Base-by-base conservation (phyloP, 805 yeast species). In the Kluyveromyces dobzhanskii region DNA sequence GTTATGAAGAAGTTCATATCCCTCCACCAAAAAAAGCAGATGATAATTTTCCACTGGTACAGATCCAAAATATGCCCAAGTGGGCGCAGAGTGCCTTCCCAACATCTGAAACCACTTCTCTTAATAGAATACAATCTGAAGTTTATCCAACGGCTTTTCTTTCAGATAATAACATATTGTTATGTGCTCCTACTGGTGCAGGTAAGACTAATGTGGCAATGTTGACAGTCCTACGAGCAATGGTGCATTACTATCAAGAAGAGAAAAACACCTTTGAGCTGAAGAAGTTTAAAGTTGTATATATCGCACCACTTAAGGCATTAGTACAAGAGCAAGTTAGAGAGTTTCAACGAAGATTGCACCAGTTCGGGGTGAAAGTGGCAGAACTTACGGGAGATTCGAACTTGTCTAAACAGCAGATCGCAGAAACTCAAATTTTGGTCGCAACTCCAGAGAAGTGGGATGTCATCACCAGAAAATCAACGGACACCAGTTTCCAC, bases 161-260 rank as follows among this genome's bases (percentile, higher is more conserved):
- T 3, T 62, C 73, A 1, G 92, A 85, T 53, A 69, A 70, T 4
- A 90, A 88, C 51, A 56, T 92, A 29, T 64, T 90, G 13, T 65
- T 90, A 49, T 90, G 97, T 70, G 97, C 98, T 1, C 98, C 98
- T 5, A 90, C 98, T 0, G 98, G 98, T 65, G 96, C 96, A 2
- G 98, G 98, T 65, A 90, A 90, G 57, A 90, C 98, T 17, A 92
- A 92, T 57, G 95, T 92, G 21, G 99, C 99, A 0, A 75, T 92
- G 79, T 61, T 92, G 33, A 68, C 95, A 0, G 70, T 85, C 4
- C 64, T 88, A n/a, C 63, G 80, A 35, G 66, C 82, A 0, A 55
- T 88, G 16, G 63, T 74, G 0, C 70, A 78, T 35, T 73, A 62
- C 53, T 64, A 80, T 50, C 62, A 69, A 33, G 52, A 52, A 4